Base-by-base conservation (phyloP, 176 grass and related monocot genomes). In the Oryza coarctata region DNA sequence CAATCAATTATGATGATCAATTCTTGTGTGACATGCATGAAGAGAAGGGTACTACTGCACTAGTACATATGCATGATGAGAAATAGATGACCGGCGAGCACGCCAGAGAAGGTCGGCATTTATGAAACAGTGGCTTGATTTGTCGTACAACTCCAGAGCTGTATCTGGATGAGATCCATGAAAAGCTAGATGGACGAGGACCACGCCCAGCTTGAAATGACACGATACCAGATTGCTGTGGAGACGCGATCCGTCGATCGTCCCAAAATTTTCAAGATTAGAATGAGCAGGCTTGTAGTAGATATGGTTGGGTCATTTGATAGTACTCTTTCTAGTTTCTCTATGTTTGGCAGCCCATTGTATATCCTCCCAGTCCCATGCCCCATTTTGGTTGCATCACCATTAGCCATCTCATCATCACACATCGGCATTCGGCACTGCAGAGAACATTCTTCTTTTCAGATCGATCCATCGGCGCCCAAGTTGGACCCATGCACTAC, bases 211-310 rank as follows among this genome's bases (percentile, higher is more conserved):
- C 77, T 76, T 73, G 39, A 80, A 55, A 58, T 80, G 76, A 80
- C 81, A 89, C 87, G 1, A 41, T 64, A 79, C 70, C 70, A 75
- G 64, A 15, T 74, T 43, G 76, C 70, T 14, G 77, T 65, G 82
- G 76, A 80, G 63, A 49, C 75, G 60, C 12, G 50, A 29, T 34
- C 12, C 34, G 6, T 49, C 47, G 47, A 50, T 38, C 62, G 18
- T 52, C 30, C 44, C 43, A 40, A 12, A 1, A 39, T 62, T 80
- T 89, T 76, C 82, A 81, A 85, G 82, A 89, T 77, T 81, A 64
- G 26, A 85, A 89, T 77, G 50, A 85, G 31, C 18, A 65, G 68
- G 39, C 6, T 13, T 11, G 1, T 41, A 50, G 58, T 14, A 17
- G 38, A 39, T 10, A 39, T 10, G 38, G 38, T 39, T 39, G 38